These are phyloP conservation scores for Fusarium chlamydosporum DNA, from an alignment of 2,329 filamentous ascomycete genomes.

Conservation along the genomic window DNA sequence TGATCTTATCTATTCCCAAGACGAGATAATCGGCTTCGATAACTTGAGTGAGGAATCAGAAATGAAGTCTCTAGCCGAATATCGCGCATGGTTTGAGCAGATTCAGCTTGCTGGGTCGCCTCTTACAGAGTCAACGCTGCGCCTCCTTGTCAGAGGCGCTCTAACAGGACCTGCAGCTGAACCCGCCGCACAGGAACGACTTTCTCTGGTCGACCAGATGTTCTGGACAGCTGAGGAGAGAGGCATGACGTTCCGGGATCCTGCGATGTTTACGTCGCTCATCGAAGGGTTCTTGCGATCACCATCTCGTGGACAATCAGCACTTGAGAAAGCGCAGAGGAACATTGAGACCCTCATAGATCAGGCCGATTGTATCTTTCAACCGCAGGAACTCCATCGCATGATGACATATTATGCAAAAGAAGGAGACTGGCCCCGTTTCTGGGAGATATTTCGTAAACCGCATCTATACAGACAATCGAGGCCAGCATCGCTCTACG, in stretches of 20 bases:
- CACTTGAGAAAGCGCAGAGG: constrained; percentile 58
- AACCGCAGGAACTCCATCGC: constrained; percentile 57
- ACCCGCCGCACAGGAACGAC: constrained; percentile 50
- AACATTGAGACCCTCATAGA: constrained; percentile 63
- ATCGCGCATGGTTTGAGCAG: constrained; percentile 55
- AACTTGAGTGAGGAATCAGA: background rate
- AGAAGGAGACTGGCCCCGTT: constrained; percentile 65
- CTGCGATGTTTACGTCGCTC: constrained; percentile 65
- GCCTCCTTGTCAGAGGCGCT: constrained; percentile 58
- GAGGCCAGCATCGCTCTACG: constrained; percentile 69
- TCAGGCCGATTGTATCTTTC: constrained; percentile 57
- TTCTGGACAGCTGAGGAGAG: constrained; percentile 63
- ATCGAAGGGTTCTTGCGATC: constrained; percentile 59
- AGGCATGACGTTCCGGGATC: constrained; percentile 59
- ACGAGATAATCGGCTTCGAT: background rate
- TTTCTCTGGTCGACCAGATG: constrained; percentile 60
- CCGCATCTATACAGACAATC: constrained; percentile 64
- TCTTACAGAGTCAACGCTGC: constrained; percentile 55
- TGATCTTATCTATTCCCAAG: background rate
- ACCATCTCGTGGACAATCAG: constrained; percentile 48
- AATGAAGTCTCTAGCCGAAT: constrained; percentile 33
- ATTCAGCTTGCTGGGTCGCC: constrained; percentile 57
- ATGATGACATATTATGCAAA: constrained; percentile 64
- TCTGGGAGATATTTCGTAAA: constrained; percentile 73
- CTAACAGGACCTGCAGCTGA: constrained; percentile 51